Percentiles rank a stretch among this genome's conserved stretches.
Conservation (phyloP, 805 yeast species). For the Candida insectorum region DNA sequence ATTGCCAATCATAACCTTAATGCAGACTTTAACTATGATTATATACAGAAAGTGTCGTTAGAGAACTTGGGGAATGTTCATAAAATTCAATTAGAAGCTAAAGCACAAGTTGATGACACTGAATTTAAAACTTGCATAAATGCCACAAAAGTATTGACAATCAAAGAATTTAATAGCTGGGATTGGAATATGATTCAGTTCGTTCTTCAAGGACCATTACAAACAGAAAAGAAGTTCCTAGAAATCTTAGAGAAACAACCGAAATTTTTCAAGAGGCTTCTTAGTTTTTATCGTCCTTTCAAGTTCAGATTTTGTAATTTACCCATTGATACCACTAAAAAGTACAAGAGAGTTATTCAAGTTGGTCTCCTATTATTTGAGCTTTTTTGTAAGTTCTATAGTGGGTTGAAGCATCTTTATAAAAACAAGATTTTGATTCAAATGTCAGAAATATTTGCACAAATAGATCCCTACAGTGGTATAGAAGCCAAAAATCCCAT, state of each 20-base stretch:
- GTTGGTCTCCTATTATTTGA: constrained; percentile 77
- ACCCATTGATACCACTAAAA: constrained; percentile 31
- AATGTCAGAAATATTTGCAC: constrained; percentile 84
- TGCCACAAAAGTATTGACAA: constrained; percentile 68
- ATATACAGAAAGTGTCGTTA: background rate
- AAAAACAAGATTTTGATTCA: constrained; percentile 83
- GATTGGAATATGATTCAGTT: constrained; percentile 74
- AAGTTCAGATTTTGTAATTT: constrained; percentile 66
- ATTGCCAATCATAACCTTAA: constrained; percentile 10
- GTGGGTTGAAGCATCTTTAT: constrained; percentile 63
- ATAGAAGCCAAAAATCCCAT: constrained; percentile 71
- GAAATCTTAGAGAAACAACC: constrained; percentile 72
- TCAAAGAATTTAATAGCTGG: constrained; percentile 84
- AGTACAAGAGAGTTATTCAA: constrained; percentile 53
- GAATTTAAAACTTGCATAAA: constrained; percentile 63
- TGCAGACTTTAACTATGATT: background rate
- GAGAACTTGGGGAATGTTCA: background rate
- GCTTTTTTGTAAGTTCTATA: constrained; percentile 56
- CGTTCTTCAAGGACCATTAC: constrained; percentile 80
- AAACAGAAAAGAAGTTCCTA: constrained; percentile 67
- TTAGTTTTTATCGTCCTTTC: constrained; percentile 89
- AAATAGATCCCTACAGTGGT: constrained; percentile 77
- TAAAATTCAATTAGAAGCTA: background rate
- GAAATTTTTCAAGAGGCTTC: constrained; percentile 76
- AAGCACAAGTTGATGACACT: constrained; percentile 50